Percentiles rank a stretch among this genome's conserved stretches.
Evolutionary conservation across 176 grass and related monocot genomes (phyloP).

Genomic region (Triticum turgidum): DNA sequence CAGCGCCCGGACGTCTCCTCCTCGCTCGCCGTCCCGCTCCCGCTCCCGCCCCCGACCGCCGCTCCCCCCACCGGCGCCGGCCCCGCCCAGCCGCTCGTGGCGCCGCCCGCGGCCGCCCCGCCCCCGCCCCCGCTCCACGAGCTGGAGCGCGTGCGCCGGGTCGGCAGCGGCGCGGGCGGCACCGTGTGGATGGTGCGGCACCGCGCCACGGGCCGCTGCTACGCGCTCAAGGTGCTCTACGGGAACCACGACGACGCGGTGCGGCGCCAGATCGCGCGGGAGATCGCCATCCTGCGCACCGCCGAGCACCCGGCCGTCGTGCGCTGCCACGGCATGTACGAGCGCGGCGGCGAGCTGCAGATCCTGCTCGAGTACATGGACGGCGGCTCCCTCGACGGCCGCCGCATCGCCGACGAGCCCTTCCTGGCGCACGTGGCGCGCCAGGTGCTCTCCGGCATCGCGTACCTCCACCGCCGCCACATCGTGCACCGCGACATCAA

Average conservation of each 20-base stretch:
- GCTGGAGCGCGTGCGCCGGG: conserved; percentile 69
- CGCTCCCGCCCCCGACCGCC: conserved; percentile 27
- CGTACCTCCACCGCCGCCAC: conserved; percentile 78
- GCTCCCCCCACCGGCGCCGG: neutral
- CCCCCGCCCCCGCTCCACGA: conserved; percentile 47
- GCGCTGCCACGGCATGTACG: conserved; percentile 92
- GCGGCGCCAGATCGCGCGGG: conserved; percentile 61
- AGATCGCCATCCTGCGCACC: conserved; percentile 85
- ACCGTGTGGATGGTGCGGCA: conserved; percentile 76
- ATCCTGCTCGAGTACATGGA: conserved; percentile 98
- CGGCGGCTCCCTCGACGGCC: conserved; percentile 75
- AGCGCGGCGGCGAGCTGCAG: conserved; percentile 83
- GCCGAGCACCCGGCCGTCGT: conserved; percentile 76
- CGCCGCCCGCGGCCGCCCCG: neutral
- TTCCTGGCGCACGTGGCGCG: conserved; percentile 69
- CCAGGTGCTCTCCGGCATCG: conserved; percentile 70
- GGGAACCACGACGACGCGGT: conserved; percentile 78
- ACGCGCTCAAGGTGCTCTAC: conserved; percentile 80
- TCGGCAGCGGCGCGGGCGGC: conserved; percentile 73
- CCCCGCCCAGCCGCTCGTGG: neutral
- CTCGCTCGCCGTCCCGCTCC: conserved; percentile 55
- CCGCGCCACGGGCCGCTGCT: conserved; percentile 29
- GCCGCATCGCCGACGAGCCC: conserved; percentile 61
- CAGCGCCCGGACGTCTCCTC: conserved; percentile 41
- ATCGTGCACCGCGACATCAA: conserved; percentile 99